Evolutionary conservation across 73 alveolate genomes (phyloP).

Genomic region (Breviolum minutum): DNA sequence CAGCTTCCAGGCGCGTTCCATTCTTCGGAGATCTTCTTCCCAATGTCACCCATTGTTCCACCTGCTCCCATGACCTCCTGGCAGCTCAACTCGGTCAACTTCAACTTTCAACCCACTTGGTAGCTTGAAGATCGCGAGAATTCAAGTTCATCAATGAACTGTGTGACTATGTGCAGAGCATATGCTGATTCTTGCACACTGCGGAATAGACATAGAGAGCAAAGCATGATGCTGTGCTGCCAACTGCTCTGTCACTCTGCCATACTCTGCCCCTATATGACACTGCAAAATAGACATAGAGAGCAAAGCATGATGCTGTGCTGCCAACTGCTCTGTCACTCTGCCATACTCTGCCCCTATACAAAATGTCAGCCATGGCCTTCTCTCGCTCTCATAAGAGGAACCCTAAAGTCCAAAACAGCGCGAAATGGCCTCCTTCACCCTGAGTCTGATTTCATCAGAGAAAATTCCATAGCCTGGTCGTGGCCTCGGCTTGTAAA

Average conservation of each 20-base stretch:
- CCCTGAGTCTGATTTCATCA: constrained; percentile 12
- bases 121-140: too few relatives aligned
- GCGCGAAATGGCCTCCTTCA: constrained; percentile 27
- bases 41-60: constrained; percentile 40
- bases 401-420: not conserved
- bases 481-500: constrained; percentile 24
- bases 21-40: constrained; percentile 29
- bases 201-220: too few relatives aligned
- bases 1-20: constrained; percentile 31
- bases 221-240: too few relatives aligned
- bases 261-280: too few relatives aligned
- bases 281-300: too few relatives aligned
- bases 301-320: too few relatives aligned
- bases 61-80: constrained; percentile 72
- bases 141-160: too few relatives aligned
- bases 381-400: too few relatives aligned
- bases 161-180: not conserved
- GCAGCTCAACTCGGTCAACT: not conserved
- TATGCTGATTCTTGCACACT: too few relatives aligned
- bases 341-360: too few relatives aligned
- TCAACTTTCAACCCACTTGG: too few relatives aligned
- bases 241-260: not conserved
- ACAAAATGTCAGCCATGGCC: not conserved
- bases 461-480: constrained; percentile 34
- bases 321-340: too few relatives aligned